Conservation (phyloP, 2,329 filamentous ascomycete genomes). For the Balansia obtecta region DNA sequence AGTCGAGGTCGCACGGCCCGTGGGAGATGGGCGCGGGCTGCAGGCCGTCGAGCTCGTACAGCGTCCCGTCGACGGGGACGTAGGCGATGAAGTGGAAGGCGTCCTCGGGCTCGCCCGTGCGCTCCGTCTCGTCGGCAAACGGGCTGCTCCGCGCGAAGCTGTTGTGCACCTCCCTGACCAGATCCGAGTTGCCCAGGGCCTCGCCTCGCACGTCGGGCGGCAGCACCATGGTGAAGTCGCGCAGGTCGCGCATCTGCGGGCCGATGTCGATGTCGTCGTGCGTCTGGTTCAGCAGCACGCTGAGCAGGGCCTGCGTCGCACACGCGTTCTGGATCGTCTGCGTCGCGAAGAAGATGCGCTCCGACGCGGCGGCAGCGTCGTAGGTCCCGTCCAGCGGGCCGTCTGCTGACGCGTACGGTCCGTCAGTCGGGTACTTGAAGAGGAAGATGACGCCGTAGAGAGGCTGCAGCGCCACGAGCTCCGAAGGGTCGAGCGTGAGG, state of each 20-base stretch:
- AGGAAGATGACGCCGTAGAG: constrained; percentile 97
- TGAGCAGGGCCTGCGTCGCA: constrained; percentile 88
- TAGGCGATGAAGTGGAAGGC: constrained; percentile 98
- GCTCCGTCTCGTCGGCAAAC: constrained; percentile 88
- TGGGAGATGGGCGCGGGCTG: constrained; percentile 89
- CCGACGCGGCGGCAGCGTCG: constrained; percentile 61
- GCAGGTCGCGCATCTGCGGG: constrained; percentile 58
- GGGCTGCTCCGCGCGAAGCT: constrained; percentile 80
- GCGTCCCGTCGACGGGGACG: constrained; percentile 60
- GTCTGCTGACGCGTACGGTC: constrained; percentile 43
- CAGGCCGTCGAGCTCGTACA: constrained; percentile 93
- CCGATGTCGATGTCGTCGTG: constrained; percentile 62
- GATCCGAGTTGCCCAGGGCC: constrained; percentile 49
- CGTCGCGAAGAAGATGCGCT: constrained; percentile 80
- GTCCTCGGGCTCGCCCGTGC: constrained; percentile 59
- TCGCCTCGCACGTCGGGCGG: constrained; percentile 59
- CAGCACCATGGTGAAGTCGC: constrained; percentile 77
- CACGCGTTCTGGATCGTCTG: constrained; percentile 99
- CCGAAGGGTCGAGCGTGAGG: constrained; percentile 70
- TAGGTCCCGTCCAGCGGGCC: constrained; percentile 71
- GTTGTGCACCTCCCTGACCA: constrained; percentile 74
- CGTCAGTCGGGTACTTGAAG: constrained; percentile 84
- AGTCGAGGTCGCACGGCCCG: constrained; percentile 54
- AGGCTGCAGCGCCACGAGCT: constrained; percentile 57
- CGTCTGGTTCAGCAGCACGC: constrained; percentile 87